Percentiles rank a stretch among this genome's conserved stretches.
These are phyloP conservation scores for Eremothecium sinecaudum DNA, from an alignment of 1,139 yeast species.

Conservation along the genomic window DNA sequence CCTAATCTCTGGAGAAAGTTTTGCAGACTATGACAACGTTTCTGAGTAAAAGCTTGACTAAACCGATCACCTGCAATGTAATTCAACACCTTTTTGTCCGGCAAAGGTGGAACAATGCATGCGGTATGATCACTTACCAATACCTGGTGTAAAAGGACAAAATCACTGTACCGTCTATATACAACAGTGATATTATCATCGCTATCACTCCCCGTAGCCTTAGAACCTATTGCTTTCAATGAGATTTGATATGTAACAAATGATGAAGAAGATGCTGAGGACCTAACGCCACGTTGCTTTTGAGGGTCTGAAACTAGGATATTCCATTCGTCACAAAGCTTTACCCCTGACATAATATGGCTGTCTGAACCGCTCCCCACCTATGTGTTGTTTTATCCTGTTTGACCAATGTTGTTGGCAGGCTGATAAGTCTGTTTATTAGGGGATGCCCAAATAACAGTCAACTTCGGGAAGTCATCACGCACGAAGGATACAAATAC, in stretches of 20 bases:
- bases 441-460: too few species aligned
- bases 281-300: slow-evolving; percentile 72
- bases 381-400: too few species aligned
- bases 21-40: slow-evolving; percentile 75
- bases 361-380: too few species aligned
- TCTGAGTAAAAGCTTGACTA: slow-evolving; percentile 67
- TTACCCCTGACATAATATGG: background rate
- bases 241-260: slow-evolving; percentile 72
- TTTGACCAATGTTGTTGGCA: too few species aligned
- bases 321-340: slow-evolving; percentile 1
- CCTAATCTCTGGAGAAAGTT: slow-evolving; percentile 67
- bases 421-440: too few species aligned
- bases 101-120: slow-evolving; percentile 83
- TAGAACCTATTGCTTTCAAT: slow-evolving; percentile 37
- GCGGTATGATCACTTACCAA: slow-evolving; percentile 73
- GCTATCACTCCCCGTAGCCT: slow-evolving; percentile 19
- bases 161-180: slow-evolving; percentile 75
- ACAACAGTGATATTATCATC: slow-evolving; percentile 42
- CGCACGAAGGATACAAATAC: too few species aligned
- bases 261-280: slow-evolving; percentile 40
- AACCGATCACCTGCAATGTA: slow-evolving; percentile 93
- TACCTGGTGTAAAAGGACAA: slow-evolving; percentile 66
- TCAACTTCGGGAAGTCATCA: too few species aligned
- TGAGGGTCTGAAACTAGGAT: slow-evolving; percentile 57
- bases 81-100: slow-evolving; percentile 84